Base-by-base conservation (phyloP, 257 asterid species). In the Petunia secreta region DNA sequence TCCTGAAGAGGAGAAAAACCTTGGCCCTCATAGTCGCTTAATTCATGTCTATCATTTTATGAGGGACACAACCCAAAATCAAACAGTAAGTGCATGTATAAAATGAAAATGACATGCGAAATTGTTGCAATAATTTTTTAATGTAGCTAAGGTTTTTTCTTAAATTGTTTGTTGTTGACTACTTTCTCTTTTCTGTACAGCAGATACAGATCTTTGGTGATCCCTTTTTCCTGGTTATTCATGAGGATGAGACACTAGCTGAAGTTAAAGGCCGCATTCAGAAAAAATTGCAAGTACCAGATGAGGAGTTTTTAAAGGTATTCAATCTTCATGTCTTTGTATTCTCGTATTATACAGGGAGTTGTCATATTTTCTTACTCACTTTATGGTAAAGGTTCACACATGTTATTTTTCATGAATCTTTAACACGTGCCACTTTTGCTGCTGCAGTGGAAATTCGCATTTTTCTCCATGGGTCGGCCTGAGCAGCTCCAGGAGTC, bases 231-330 rank as follows among this genome's bases (percentile, higher is more conserved):
- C 83, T 90, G 73, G 87, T 86, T 79, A 89, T 91, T 87, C 93
- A 89, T 79, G 97, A 91, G 64, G 87, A 87, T 3, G 97, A 91
- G 85, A 91, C 93, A 75, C 25, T 90, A 83, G 81, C 86, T 68
- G 92, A 89, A 37, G 89, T 91, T 81, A 91, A 89, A 86, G 67
- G 53, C 10, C 91, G 92, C 59, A 85, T 91, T 77, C 97, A 91
- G 80, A 89, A 91, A 66, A 91, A 87, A 75, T 84, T 91, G 83
- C 94, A 84, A 80, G 89, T 90, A 80, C 84, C 91, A 8, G 94
- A 90, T 80, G 97, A 91, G 87, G 97, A 91, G 84, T 91, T 88
- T 80, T 79, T 91, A 57, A 91, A 89, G 92, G 97, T 89, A 84
- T 64, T 64, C 25, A 37, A 48, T 6, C 60, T 50, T 71, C 60